Base-by-base conservation (phyloP, 2,329 filamentous ascomycete species). In the Aspergillus vadensis region DNA sequence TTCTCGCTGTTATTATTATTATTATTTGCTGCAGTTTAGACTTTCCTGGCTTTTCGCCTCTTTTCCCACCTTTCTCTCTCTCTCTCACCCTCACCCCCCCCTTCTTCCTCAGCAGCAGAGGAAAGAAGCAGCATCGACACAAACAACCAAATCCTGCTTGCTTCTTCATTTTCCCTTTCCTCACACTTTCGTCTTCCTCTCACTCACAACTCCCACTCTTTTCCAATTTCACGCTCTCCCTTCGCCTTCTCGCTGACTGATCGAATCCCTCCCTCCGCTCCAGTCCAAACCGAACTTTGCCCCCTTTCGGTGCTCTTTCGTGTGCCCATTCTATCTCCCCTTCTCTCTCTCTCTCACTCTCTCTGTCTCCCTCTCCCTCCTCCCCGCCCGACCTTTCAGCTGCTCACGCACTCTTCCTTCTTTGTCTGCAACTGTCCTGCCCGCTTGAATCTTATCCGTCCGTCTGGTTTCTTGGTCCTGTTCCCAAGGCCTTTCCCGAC, bases 201-300 rank as follows among this genome's bases (percentile, higher is more conserved):
- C 59, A 59, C 65, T 63, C 60, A 67, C 63, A 32, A 25, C 15
- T n/a, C 14, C 8, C 47, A 49, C 21, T 36, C 55, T 23, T 17
- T n/a, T 19, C 17, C 53, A 41, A 23, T 50, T 39, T 50, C 61
- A 15, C 21, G 15, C 32, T 21, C 30, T 36, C 49, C 15, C 15
- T 32, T 32, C 25, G 30, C 23, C 21, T 43, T 15, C 52, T 47
- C 61, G 62, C 65, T 63, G 62, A 67, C 63, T 65, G 55, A 61
- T 61, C 41, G 27, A 44, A 38, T 32, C 27, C 19, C 14, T 48
- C 55, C 47, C 63, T 66, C 60, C n/a, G 12, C 53, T 43, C 27
- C 27, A 55, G 43, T 39, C 41, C 53, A 44, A 43, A 25, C 53
- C 44, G 25, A 32, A 27, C 23, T 21, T 21, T n/a, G 23, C 47